Base-by-base conservation (phyloP, 192 early-diverging fungal species). In the Podila horticola region DNA sequence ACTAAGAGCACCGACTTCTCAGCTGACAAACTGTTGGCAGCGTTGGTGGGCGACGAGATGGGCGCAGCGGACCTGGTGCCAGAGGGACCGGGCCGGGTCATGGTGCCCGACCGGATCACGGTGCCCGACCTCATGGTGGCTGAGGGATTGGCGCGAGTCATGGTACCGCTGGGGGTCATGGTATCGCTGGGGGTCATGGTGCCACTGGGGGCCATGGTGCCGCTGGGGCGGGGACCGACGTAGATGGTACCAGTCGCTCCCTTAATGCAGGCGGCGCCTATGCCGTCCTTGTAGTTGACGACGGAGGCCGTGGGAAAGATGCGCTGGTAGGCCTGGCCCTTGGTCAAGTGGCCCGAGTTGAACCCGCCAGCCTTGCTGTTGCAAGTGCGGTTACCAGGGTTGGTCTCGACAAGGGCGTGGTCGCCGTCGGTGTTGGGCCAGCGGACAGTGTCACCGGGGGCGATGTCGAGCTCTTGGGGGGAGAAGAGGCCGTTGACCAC, bases 391-490 rank as follows among this genome's bases (percentile, higher is more conserved):
- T 38, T 28, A 61, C 72, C 73, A 13, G n/a, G 0, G 36, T 1
- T 58, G 28, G 73, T 74, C 61, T 74, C 22, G 66, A 74, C 73
- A 30, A 74, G 63, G 52, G 66, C 66, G 7, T 74, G 73, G 36
- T 63, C 34, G 26, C 66, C 66, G 51, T 74, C 73, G 50, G 10
- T 63, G 48, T 62, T 68, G 73, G 59, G 55, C 73, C 73, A 74
- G 66, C 48, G 31, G 33, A 68, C 66, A 38, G 73, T 58, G 61
- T 74, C 66, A 17, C 73, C 73, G 66, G 66, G 49, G 31, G 58
- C 60, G 17, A 74, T 74, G 22, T 66, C 50, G 48, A 74, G 34
- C 58, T 52, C 66, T n/a, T 74, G 58, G 12, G 73, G 73, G 12
- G 59, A 62, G 58, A 68, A 68, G 0, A 20, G 30, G 66, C 73